Percentiles rank a stretch among this genome's conserved stretches.
Evolutionary conservation across 108 stramenopile species (phyloP).

Genomic region (Cyclotella cryptica): DNA sequence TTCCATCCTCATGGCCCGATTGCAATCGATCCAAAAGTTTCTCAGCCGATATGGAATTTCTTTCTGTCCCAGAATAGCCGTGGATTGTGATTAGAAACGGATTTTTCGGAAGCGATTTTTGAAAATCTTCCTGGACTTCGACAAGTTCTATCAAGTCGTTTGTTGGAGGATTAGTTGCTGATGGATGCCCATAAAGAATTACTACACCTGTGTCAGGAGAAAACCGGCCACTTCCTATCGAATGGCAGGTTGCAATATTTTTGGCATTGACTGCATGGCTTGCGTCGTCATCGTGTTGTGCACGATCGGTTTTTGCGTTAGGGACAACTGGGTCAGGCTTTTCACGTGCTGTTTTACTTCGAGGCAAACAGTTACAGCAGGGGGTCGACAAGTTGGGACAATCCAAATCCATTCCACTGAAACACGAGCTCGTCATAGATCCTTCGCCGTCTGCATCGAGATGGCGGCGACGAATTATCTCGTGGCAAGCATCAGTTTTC

Average conservation of each 20-base stretch:
- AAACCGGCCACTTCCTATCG: conserved; percentile 2
- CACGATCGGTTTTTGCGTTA: background rate
- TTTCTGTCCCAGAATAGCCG: background rate
- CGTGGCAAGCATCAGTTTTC: background rate
- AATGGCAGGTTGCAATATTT: background rate
- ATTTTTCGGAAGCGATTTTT: background rate
- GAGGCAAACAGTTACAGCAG: conserved; percentile 6
- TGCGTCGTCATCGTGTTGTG: background rate
- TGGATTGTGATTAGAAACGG: background rate
- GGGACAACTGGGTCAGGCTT: background rate
- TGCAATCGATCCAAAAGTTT: background rate
- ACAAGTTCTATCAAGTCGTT: too few species aligned
- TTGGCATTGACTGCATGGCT: background rate
- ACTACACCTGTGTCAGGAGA: conserved; percentile 7
- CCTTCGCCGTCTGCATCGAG: background rate
- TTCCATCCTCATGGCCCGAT: background rate
- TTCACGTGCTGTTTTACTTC: background rate
- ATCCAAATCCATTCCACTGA: background rate
- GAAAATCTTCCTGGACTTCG: background rate
- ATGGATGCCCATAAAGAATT: background rate
- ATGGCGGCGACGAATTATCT: background rate
- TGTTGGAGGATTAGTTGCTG: background rate
- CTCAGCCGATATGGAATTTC: conserved; percentile 2
- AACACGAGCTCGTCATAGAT: background rate
- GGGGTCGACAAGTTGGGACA: background rate